Conservation (phyloP, 2,329 filamentous ascomycete genomes). For the Talaromyces rugulosus region DNA sequence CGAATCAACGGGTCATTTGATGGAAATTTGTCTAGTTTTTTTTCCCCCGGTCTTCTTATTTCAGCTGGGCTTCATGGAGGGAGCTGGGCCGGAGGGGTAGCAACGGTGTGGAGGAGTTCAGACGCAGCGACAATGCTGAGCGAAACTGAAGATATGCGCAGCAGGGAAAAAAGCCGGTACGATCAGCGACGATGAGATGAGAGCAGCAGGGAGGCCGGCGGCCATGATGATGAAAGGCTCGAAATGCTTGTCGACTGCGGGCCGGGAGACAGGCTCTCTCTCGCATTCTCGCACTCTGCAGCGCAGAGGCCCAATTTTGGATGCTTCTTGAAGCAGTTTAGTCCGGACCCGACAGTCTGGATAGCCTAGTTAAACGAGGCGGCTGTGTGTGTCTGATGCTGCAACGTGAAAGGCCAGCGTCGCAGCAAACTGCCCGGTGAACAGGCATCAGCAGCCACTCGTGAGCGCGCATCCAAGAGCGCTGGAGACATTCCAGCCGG, state of each 20-base stretch:
- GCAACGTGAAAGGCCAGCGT: constrained; percentile 27
- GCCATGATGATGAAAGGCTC: constrained; percentile 4
- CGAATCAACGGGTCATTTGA: constrained; percentile 1
- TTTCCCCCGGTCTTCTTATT: not conserved
- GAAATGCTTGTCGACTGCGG: constrained; percentile 5
- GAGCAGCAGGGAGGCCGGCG: not conserved
- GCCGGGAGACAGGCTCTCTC: constrained; percentile 4
- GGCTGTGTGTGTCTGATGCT: constrained; percentile 28
- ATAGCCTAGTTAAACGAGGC: constrained; percentile 27
- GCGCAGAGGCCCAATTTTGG: constrained; percentile 12
- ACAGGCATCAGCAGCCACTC: constrained; percentile 2
- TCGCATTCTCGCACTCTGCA: constrained; percentile 8
- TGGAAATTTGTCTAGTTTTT: not conserved
- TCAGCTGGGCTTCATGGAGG: constrained; percentile 9
- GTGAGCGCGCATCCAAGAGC: not conserved
- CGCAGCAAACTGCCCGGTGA: constrained; percentile 15
- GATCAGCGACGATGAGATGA: constrained; percentile 1
- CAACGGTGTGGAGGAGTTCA: not conserved
- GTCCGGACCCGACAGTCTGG: constrained; percentile 30
- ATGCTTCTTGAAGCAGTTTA: constrained; percentile 20
- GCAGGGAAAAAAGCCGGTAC: not conserved
- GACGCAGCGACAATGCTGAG: not conserved
- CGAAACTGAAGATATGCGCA: constrained; percentile 5
- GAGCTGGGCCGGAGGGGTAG: constrained; percentile 6
- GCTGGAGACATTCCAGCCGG: not conserved